These are phyloP conservation scores for Blastobotrys americana DNA, from an alignment of 805 yeast species.

Conservation along the genomic window DNA sequence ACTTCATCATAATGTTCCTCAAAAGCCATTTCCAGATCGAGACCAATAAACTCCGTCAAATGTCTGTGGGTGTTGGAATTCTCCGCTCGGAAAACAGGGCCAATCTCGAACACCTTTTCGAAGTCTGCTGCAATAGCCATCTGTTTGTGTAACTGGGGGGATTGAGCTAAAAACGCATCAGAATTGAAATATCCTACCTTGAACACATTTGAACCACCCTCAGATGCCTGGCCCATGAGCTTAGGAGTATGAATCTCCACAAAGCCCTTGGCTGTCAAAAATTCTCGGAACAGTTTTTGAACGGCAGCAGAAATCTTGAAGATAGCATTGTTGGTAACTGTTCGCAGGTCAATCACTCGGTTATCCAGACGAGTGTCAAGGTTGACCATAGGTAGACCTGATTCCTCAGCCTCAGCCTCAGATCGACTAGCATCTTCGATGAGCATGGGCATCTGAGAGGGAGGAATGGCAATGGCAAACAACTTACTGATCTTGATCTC, in stretches of 20 bases:
- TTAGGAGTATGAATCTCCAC: constrained; percentile 96
- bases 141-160: constrained; percentile 97
- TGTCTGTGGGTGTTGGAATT: constrained; percentile 99
- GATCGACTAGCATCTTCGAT: constrained; percentile 96
- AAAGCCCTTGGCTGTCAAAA: constrained; percentile 57
- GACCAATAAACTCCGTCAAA: constrained; percentile 96
- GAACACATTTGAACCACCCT: constrained; percentile 97
- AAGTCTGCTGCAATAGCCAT: constrained; percentile 97
- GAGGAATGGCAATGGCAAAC: constrained; percentile 76
- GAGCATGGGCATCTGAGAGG: constrained; percentile 85
- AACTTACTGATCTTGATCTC: constrained; percentile 76
- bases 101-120: constrained; percentile 92
- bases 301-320: constrained; percentile 92
- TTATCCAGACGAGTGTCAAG: constrained; percentile 93
- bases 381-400: constrained; percentile 88
- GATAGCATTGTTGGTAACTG: constrained; percentile 95
- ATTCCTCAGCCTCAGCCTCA: constrained; percentile 70
- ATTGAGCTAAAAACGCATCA: constrained; percentile 91
- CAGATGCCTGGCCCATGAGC: constrained; percentile 89
- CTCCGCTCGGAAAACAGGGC: constrained; percentile 98
- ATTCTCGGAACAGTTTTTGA: constrained; percentile 82
- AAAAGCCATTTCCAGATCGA: constrained; percentile 96
- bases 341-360: constrained; percentile 93
- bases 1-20: constrained; percentile 98
- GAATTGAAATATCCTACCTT: constrained; percentile 89